Percentiles rank a stretch among this genome's conserved stretches.
Evolutionary conservation across 805 yeast species (phyloP).

Genomic region (Tetrapisispora namnaoensis): DNA sequence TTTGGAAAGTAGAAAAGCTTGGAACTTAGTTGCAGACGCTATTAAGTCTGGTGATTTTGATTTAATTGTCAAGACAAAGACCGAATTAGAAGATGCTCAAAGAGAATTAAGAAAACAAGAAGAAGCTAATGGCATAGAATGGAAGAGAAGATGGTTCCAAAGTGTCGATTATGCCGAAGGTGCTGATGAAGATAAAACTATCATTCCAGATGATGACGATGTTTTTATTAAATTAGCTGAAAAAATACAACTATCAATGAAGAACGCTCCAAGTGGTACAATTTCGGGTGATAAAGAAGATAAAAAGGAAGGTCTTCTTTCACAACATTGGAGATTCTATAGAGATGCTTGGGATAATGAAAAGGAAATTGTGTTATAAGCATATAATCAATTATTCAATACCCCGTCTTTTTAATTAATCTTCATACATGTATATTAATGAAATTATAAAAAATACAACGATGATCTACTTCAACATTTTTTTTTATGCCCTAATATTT

Average conservation of each 20-base stretch:
- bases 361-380: conserved; percentile 40
- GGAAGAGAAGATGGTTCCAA: conserved; percentile 85
- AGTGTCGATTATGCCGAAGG: conserved; percentile 33
- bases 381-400: background rate
- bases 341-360: conserved; percentile 50
- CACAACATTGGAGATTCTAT: conserved; percentile 64
- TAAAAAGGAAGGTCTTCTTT: conserved; percentile 33
- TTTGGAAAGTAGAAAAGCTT: conserved; percentile 85
- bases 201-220: conserved; percentile 26
- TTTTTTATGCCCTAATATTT: no score
- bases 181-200: conserved; percentile 20
- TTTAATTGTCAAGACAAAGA: conserved; percentile 64
- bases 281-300: conserved; percentile 49
- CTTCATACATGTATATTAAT: conserved; percentile 2
- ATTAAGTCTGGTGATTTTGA: conserved; percentile 69
- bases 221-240: conserved; percentile 36
- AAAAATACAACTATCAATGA: conserved; percentile 47
- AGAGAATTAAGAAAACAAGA: conserved; percentile 76
- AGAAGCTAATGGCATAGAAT: conserved; percentile 48
- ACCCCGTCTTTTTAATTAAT: background rate
- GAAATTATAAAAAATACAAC: background rate
- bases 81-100: conserved; percentile 75
- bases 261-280: conserved; percentile 64
- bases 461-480: background rate
- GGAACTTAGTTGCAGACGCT: conserved; percentile 86